Conservation (phyloP, 108 stramenopile genomes). For the Cyclotella distinguenda region DNA sequence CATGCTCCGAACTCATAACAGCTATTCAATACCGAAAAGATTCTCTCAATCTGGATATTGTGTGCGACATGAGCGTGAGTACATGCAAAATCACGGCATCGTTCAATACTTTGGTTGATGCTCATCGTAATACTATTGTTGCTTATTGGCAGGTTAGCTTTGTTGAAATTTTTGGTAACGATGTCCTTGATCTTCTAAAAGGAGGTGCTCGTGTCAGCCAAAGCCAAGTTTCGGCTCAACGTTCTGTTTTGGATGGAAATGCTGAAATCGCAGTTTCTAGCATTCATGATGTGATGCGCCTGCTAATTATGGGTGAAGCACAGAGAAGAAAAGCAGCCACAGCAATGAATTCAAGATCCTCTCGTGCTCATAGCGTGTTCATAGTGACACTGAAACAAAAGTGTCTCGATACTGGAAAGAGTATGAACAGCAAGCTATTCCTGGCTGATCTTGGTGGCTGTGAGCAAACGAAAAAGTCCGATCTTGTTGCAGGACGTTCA, state of each 20-base stretch:
- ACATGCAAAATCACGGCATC: neutral
- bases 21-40: slow-evolving; percentile 28
- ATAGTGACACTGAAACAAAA: slow-evolving; percentile 57
- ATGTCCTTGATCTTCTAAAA: slow-evolving; percentile 57
- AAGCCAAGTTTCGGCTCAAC: slow-evolving; percentile 60
- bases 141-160: slow-evolving; percentile 34
- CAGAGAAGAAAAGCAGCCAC: slow-evolving; percentile 64
- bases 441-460: slow-evolving; percentile 69
- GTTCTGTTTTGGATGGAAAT: slow-evolving; percentile 55
- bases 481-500: slow-evolving; percentile 24
- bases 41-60: slow-evolving; percentile 24
- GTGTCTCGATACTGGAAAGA: slow-evolving; percentile 30
- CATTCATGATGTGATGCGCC: slow-evolving; percentile 24
- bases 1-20: slow-evolving; percentile 48
- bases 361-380: slow-evolving; percentile 69
- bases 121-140: neutral
- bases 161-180: slow-evolving; percentile 69
- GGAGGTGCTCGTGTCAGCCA: slow-evolving; percentile 47
- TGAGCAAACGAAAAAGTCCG: slow-evolving; percentile 63
- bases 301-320: slow-evolving; percentile 47
- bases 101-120: neutral
- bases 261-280: slow-evolving; percentile 41
- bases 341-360: slow-evolving; percentile 65
- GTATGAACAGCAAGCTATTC: slow-evolving; percentile 49
- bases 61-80: slow-evolving; percentile 29